These are phyloP conservation scores for Talaromyces sp. DNA, from an alignment of 2,329 filamentous ascomycete genomes.

Conservation along the genomic window DNA sequence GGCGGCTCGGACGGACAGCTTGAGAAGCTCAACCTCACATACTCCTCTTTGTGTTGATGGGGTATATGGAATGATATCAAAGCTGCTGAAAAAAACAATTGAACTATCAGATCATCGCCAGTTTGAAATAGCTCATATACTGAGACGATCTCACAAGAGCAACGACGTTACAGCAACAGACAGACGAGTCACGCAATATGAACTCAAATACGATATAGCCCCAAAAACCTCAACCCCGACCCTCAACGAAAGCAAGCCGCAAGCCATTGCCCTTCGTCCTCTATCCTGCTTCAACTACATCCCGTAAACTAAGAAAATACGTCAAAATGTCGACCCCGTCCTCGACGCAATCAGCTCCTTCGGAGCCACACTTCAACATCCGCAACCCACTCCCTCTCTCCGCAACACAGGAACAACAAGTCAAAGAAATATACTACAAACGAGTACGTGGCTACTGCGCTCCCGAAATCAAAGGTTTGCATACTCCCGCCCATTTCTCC, in stretches of 20 bases:
- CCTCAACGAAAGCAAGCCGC: background rate
- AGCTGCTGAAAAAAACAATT: background rate
- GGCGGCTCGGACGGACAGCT: background rate
- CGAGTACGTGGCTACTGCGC: conserved; percentile 73
- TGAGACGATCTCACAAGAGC: background rate
- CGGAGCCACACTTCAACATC: conserved; percentile 35
- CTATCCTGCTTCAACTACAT: background rate
- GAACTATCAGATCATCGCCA: background rate
- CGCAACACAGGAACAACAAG: conserved; percentile 75
- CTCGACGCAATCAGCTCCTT: conserved; percentile 20
- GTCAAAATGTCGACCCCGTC: conserved; percentile 20
- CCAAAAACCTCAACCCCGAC: background rate
- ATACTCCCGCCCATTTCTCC: background rate
- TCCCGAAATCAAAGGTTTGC: conserved; percentile 70
- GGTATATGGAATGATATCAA: background rate
- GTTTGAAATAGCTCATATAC: background rate
- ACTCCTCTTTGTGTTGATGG: background rate
- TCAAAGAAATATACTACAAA: conserved; percentile 75
- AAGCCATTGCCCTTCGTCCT: background rate
- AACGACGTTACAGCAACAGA: background rate
- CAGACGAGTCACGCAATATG: conserved; percentile 14
- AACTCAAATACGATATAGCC: background rate
- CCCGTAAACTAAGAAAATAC: background rate
- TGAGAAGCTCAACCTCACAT: background rate
- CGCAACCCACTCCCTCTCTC: conserved; percentile 81